Conservation (phyloP, 768 basidiomycete species). For the Tephrocybe sp. region DNA sequence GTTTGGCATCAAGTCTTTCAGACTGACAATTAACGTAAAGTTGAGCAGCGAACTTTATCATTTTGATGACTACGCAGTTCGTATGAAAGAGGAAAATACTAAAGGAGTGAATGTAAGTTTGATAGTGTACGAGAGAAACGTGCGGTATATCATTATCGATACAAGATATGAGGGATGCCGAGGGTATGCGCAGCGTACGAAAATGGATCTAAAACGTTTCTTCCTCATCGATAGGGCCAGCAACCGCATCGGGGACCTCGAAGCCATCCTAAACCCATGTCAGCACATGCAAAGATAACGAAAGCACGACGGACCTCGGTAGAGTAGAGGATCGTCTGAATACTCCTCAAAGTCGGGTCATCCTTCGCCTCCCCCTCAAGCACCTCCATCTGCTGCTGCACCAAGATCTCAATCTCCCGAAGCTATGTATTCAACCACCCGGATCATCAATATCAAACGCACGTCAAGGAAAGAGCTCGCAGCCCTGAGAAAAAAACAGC, state of each 20-base stretch:
- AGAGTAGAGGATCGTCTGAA: slow-evolving; percentile 92
- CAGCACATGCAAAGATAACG: not conserved
- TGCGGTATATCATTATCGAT: slow-evolving; percentile 13
- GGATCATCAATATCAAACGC: no score
- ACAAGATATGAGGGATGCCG: slow-evolving; percentile 10
- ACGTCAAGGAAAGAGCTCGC: not conserved
- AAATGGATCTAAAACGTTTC: slow-evolving; percentile 63
- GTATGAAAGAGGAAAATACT: slow-evolving; percentile 15
- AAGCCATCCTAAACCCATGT: slow-evolving; percentile 74
- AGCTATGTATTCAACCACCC: no score
- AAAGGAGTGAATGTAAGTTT: slow-evolving; percentile 32
- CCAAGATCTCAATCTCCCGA: slow-evolving; percentile 93
- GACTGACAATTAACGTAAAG: no score
- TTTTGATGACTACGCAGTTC: not conserved
- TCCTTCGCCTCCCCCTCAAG: slow-evolving; percentile 58
- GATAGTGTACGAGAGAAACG: slow-evolving; percentile 11
- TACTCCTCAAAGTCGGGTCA: slow-evolving; percentile 65
- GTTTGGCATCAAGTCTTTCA: no score
- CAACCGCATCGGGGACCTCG: slow-evolving; percentile 73
- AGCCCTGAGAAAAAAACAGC: slow-evolving; percentile 16
- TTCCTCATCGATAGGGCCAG: slow-evolving; percentile 65
- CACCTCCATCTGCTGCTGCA: slow-evolving; percentile 73
- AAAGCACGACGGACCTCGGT: slow-evolving; percentile 66
- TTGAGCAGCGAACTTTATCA: no score
- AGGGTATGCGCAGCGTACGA: slow-evolving; percentile 4